Conservation (phyloP, 129 eudicot species). For the Escallonia rubra region DNA sequence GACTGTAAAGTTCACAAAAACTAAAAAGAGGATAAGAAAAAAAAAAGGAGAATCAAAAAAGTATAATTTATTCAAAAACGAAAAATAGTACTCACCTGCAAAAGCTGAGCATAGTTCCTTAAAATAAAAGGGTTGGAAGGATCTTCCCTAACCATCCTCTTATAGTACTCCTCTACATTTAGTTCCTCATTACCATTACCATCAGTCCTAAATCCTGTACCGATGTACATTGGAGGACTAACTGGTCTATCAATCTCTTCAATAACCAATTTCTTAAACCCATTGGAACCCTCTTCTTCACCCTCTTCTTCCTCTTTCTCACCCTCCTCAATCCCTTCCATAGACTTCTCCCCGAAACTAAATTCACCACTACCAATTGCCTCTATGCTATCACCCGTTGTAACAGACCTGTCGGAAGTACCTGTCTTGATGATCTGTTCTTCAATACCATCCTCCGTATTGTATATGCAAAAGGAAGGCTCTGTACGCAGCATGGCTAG, state of each 20-base stretch:
- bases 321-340: conserved; percentile 37
- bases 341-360: conserved; percentile 33
- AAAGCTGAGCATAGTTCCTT: conserved; percentile 61
- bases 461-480: conserved; percentile 68
- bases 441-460: conserved; percentile 30
- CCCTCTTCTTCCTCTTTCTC: conserved; percentile 31
- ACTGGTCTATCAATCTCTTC: conserved; percentile 9
- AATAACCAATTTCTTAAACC: conserved; percentile 27
- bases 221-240: conserved; percentile 23
- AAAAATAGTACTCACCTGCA: conserved; percentile 42
- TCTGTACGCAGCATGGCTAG: conserved; percentile 55
- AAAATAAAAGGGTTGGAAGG: conserved; percentile 57
- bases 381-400: conserved; percentile 19
- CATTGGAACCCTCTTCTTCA: conserved; percentile 16
- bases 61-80: neutral
- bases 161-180: conserved; percentile 35
- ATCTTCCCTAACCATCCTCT: conserved; percentile 40
- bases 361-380: conserved; percentile 36
- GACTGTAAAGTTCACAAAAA: too few relatives aligned
- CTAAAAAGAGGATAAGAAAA: neutral
- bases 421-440: conserved; percentile 10
- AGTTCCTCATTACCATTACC: conserved; percentile 22
- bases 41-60: neutral
- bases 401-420: conserved; percentile 19
- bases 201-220: conserved; percentile 28